These are phyloP conservation scores for Coniochaeta pulveracea DNA, from an alignment of 2,329 filamentous ascomycete species.

Conservation along the genomic window DNA sequence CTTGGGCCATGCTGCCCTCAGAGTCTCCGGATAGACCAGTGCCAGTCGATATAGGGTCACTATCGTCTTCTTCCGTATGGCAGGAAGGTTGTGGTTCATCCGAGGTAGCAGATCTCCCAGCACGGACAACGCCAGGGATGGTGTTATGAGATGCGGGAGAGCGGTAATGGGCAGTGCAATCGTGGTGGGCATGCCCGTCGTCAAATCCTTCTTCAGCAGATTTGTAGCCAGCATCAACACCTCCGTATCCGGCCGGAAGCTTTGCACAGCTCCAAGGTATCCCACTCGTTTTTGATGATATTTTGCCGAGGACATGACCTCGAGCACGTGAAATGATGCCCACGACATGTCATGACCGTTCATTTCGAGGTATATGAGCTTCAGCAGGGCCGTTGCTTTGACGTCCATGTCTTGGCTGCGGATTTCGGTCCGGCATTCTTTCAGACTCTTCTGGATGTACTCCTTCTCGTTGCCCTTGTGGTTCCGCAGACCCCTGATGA, in stretches of 20 bases:
- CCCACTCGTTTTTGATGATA: slow-evolving; percentile 92
- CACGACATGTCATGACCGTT: slow-evolving; percentile 99
- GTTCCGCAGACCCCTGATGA: slow-evolving; percentile 89
- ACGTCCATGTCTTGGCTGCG: slow-evolving; percentile 91
- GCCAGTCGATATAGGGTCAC: slow-evolving; percentile 89
- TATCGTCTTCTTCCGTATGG: slow-evolving; percentile 89
- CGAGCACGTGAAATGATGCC: slow-evolving; percentile 95
- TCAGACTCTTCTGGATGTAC: slow-evolving; percentile 86
- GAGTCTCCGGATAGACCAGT: slow-evolving; percentile 89
- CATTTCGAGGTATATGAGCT: slow-evolving; percentile 97
- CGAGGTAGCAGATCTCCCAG: slow-evolving; percentile 79
- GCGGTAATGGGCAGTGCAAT: slow-evolving; percentile 81
- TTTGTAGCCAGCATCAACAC: slow-evolving; percentile 97
- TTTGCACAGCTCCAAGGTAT: slow-evolving; percentile 91
- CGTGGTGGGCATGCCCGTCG: slow-evolving; percentile 58
- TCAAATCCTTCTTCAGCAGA: slow-evolving; percentile 87
- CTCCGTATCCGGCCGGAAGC: slow-evolving; percentile 89
- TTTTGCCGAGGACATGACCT: slow-evolving; percentile 96
- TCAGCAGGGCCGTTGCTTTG: slow-evolving; percentile 91
- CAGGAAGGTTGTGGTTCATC: slow-evolving; percentile 72
- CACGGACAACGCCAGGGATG: slow-evolving; percentile 81
- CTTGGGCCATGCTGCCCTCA: slow-evolving; percentile 90
- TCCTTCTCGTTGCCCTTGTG: slow-evolving; percentile 93
- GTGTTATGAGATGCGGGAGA: slow-evolving; percentile 89
- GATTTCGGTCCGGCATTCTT: slow-evolving; percentile 92